Conservation (phyloP, 2,329 filamentous ascomycete species). For the Huntiella bhutanensis region DNA sequence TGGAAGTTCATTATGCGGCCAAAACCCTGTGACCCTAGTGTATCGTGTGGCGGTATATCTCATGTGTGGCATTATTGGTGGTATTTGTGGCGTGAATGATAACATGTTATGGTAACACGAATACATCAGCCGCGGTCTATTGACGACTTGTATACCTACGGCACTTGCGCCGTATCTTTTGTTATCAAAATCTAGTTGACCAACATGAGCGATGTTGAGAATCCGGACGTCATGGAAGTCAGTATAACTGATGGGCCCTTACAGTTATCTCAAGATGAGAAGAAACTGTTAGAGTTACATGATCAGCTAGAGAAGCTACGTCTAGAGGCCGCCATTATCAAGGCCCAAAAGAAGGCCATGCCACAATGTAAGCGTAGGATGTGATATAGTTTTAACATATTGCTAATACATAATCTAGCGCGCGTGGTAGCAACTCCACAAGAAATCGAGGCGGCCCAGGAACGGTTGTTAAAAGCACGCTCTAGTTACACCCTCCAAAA, state of each 20-base stretch:
- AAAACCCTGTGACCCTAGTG: too few relatives aligned
- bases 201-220: background rate
- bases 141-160: background rate
- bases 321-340: slow-evolving; percentile 51
- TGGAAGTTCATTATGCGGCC: too few relatives aligned
- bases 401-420: background rate
- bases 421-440: slow-evolving; percentile 24
- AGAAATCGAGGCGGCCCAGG: slow-evolving; percentile 38
- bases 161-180: background rate
- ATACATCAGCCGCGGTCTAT: background rate
- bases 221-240: slow-evolving; percentile 7
- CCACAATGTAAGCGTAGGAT: slow-evolving; percentile 5
- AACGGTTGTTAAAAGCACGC: slow-evolving; percentile 49
- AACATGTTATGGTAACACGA: background rate
- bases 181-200: background rate
- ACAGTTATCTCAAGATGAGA: slow-evolving; percentile 46
- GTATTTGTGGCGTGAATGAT: too few relatives aligned
- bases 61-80: too few relatives aligned
- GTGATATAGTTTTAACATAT: background rate
- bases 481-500: slow-evolving; percentile 51
- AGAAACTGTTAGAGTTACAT: slow-evolving; percentile 47
- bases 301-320: slow-evolving; percentile 52
- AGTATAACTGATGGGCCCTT: slow-evolving; percentile 19
- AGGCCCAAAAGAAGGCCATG: slow-evolving; percentile 18
- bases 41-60: too few relatives aligned